Evolutionary conservation across 768 basidiomycete genomes (phyloP), one percentile per base, ranked within the genome.

Genomic region (Trametes meyenii): DNA sequence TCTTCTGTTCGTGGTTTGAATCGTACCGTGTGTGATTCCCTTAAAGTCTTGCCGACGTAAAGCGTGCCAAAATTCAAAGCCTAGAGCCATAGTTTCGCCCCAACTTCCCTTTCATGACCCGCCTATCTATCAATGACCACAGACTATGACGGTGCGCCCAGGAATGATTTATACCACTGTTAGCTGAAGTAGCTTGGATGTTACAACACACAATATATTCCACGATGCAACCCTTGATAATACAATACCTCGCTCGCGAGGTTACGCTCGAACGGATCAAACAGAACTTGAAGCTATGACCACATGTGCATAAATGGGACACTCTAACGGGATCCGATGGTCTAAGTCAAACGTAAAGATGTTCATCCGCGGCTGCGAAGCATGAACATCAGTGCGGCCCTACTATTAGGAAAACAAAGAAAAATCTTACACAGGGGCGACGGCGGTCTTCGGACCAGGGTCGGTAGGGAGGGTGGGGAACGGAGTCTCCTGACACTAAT

Each of bases 391-490:
- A 51, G 50, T n/a, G 19, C 50, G 23, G 8, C 33, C 21, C 16
- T 3, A n/a, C 6, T 2, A 21, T 45, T 33, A 3, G 8, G 4
- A 5, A 16, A 4, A 4, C 3, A 12, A 24, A 46, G 40, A 16
- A 14, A 0, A 8, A 16, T 23, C 55, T 43, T 58, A 66, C 65
- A 68, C 61, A 36, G 62, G 58, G 16, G 62, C 45, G 19, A 64
- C 67, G 21, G 64, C 50, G 49, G 67, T 68, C 33, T 51, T 50
- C 38, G 65, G 52, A 46, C 67, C 66, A 14, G 63, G 61, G 55
- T 62, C 51, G 36, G 65, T 60, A 14, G 61, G 50, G 49, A 70
- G 63, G 19, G 55, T 57, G 14, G 63, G 67, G 61, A 67, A 67
- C 21, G 59, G 61, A 23, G 58, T 52, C 16, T 64, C 38, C 43